Evolutionary conservation across 192 early-diverging fungal species (phyloP).

Genomic region (Gamsiella multidivaricata): DNA sequence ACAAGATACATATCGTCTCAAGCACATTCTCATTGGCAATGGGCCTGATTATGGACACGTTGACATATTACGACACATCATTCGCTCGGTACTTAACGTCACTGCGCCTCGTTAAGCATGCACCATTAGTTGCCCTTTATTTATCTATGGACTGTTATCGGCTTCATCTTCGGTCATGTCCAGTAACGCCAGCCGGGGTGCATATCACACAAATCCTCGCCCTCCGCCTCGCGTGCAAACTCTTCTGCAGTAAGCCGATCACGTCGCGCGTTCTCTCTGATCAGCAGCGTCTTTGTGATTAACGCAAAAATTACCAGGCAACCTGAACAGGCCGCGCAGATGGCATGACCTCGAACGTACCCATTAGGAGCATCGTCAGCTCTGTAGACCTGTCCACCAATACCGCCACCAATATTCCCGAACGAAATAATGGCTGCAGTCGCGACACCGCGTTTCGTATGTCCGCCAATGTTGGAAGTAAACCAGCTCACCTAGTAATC

Average conservation of each 20-base stretch:
- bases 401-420: constrained; percentile 76
- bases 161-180: constrained; percentile 4
- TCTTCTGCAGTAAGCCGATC: constrained; percentile 61
- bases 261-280: constrained; percentile 67
- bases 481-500: constrained; percentile 45
- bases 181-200: constrained; percentile 38
- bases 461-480: constrained; percentile 74
- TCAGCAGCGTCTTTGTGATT: constrained; percentile 58
- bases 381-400: constrained; percentile 78
- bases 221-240: constrained; percentile 45
- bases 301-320: constrained; percentile 59
- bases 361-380: constrained; percentile 62
- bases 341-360: constrained; percentile 58
- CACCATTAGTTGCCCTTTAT: not conserved
- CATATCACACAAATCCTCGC: constrained; percentile 57
- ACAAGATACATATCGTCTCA: too few species aligned
- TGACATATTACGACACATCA: too few species aligned
- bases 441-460: constrained; percentile 74
- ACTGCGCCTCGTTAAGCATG: too few species aligned
- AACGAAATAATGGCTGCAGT: constrained; percentile 70
- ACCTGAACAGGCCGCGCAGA: constrained; percentile 58
- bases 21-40: too few species aligned
- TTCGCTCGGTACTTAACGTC: too few species aligned
- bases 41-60: too few species aligned
- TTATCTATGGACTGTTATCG: not conserved